Conservation (phyloP, 1,139 yeast species). For the Dujonia santamariae region DNA sequence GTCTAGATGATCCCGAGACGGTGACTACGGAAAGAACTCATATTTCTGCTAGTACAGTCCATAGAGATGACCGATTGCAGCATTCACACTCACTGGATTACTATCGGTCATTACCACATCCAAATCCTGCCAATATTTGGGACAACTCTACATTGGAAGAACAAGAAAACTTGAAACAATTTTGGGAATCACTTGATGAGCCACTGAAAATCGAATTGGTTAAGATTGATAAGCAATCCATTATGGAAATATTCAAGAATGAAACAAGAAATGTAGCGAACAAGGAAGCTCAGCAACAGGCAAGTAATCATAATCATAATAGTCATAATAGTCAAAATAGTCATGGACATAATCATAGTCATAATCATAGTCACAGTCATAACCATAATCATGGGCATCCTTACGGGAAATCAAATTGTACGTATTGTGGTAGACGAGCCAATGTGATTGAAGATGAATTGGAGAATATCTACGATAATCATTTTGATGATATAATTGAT, state of each 20-base stretch:
- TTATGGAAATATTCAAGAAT: slow-evolving; percentile 56
- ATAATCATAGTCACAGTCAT: neutral
- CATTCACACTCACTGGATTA: slow-evolving; percentile 4
- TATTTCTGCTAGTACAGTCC: slow-evolving; percentile 13
- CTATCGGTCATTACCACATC: slow-evolving; percentile 5
- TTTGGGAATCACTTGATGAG: slow-evolving; percentile 69
- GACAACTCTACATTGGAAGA: slow-evolving; percentile 58
- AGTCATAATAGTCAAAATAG: neutral
- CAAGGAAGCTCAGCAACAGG: slow-evolving; percentile 1
- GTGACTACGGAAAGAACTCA: slow-evolving; percentile 13
- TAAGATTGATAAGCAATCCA: slow-evolving; percentile 67
- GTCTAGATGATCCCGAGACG: slow-evolving; percentile 29
- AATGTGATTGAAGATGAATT: slow-evolving; percentile 75
- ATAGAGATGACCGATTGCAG: too few species aligned
- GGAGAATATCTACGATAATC: slow-evolving; percentile 51
- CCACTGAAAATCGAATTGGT: slow-evolving; percentile 62
- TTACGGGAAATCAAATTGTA: slow-evolving; percentile 36
- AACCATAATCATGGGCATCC: slow-evolving; percentile 10
- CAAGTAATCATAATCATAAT: neutral
- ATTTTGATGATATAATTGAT: slow-evolving; percentile 51
- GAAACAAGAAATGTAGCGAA: slow-evolving; percentile 18
- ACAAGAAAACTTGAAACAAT: slow-evolving; percentile 52
- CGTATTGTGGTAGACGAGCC: slow-evolving; percentile 76
- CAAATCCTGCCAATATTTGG: slow-evolving; percentile 44
- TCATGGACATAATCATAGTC: slow-evolving; percentile 2